Evolutionary conservation across 208 protist species (phyloP).

Genomic region (Porcisia deanei): DNA sequence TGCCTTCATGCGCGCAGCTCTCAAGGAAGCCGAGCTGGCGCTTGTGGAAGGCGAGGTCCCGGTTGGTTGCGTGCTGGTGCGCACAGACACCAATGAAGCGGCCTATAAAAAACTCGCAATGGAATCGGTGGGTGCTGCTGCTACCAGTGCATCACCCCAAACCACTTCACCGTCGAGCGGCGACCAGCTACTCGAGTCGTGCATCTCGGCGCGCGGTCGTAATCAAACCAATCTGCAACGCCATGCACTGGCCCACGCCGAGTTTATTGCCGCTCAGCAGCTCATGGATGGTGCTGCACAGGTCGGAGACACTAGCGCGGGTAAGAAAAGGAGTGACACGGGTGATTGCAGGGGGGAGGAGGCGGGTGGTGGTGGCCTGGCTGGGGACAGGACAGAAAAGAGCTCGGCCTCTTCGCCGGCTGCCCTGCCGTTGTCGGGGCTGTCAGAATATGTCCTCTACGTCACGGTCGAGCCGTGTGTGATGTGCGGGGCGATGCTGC

Average conservation of each 20-base stretch:
- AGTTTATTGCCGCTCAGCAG: conserved; percentile 79
- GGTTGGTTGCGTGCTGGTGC: conserved; percentile 95
- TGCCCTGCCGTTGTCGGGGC: not conserved
- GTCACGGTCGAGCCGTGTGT: conserved; percentile 96
- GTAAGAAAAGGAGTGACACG: not conserved
- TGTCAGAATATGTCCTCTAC: conserved; percentile 86
- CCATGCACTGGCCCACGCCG: conserved; percentile 91
- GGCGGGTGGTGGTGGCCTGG: too few species aligned
- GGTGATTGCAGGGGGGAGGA: not conserved
- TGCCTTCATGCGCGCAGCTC: conserved; percentile 70
- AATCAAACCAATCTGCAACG: conserved; percentile 91
- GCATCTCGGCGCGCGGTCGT: conserved; percentile 41
- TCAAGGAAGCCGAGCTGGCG: conserved; percentile 56
- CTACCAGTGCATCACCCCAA: not conserved
- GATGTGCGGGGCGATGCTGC: conserved; percentile 94
- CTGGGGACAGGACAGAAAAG: not conserved
- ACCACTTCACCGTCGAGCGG: not conserved
- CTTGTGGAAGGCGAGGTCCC: conserved; percentile 91
- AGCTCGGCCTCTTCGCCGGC: not conserved
- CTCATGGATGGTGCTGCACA: conserved; percentile 23
- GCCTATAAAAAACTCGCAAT: not conserved
- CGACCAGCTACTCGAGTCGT: not conserved
- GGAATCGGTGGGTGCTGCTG: not conserved
- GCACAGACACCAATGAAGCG: conserved; percentile 13
- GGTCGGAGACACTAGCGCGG: not conserved